phyloP scores from a whole-genome alignment of 164 flowering plant species.

The Sedum album region DNA sequence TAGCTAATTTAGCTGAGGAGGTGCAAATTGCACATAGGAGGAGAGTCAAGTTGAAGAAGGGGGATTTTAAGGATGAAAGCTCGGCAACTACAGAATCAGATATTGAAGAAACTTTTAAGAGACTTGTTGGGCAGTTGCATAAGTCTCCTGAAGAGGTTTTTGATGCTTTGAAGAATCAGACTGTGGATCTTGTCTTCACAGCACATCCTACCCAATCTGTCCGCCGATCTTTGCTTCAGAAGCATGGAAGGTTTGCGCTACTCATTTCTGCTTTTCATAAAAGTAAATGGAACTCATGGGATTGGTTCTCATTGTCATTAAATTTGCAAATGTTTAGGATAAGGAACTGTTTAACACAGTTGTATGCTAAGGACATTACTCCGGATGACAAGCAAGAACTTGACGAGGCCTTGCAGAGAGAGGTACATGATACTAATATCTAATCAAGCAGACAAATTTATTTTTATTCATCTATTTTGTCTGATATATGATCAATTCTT shows the following conservation, averaged over 20 bases:
- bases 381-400: slow-evolving; percentile 99
- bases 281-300: not conserved
- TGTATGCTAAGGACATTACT: slow-evolving; percentile 91
- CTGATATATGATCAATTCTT: not conserved
- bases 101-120: slow-evolving; percentile 93
- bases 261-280: not conserved
- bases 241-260: slow-evolving; percentile 82
- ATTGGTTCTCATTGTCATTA: not conserved
- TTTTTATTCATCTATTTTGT: not conserved
- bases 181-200: slow-evolving; percentile 92
- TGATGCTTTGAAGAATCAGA: slow-evolving; percentile 94
- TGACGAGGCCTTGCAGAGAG: slow-evolving; percentile 95
- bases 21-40: slow-evolving; percentile 93
- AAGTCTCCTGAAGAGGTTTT: slow-evolving; percentile 95
- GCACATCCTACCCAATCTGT: slow-evolving; percentile 99
- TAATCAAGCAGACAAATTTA: not conserved
- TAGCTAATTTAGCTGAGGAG: slow-evolving; percentile 99
- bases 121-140: slow-evolving; percentile 67
- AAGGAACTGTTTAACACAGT: slow-evolving; percentile 73
- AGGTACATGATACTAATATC: slow-evolving; percentile 40
- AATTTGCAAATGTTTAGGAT: slow-evolving; percentile 44
- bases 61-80: slow-evolving; percentile 88
- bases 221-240: slow-evolving; percentile 97
- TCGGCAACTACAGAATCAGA: slow-evolving; percentile 95
- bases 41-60: slow-evolving; percentile 70